These are phyloP conservation scores for Blastomyces silverae DNA, from an alignment of 2,329 filamentous ascomycete genomes.

Conservation along the genomic window DNA sequence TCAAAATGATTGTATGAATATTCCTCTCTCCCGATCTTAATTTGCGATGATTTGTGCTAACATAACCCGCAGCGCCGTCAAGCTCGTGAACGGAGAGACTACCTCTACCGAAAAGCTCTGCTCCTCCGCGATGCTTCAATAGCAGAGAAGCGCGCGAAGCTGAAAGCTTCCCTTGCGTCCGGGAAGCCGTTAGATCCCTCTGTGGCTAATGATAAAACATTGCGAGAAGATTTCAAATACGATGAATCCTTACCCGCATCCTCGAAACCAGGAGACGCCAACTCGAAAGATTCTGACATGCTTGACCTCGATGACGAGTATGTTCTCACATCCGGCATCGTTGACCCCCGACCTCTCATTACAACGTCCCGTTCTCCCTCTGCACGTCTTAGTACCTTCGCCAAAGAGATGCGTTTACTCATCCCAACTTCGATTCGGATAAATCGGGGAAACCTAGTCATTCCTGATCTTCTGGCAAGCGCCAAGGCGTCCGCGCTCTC, in stretches of 20 bases:
- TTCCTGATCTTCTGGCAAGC: slow-evolving; percentile 76
- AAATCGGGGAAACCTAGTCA: slow-evolving; percentile 83
- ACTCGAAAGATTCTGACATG: slow-evolving; percentile 77
- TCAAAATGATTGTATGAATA: slow-evolving; percentile 18
- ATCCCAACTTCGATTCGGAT: slow-evolving; percentile 79
- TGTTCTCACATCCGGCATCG: slow-evolving; percentile 77
- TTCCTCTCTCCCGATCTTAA: background rate
- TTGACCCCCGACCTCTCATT: slow-evolving; percentile 81
- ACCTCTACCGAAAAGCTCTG: slow-evolving; percentile 84
- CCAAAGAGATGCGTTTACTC: slow-evolving; percentile 80
- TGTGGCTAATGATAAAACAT: slow-evolving; percentile 76
- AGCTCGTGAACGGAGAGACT: slow-evolving; percentile 72
- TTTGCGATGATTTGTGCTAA: slow-evolving; percentile 15
- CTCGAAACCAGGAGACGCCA: slow-evolving; percentile 58
- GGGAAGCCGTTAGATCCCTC: slow-evolving; percentile 76
- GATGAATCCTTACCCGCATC: slow-evolving; percentile 70
- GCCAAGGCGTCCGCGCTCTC: slow-evolving; percentile 73
- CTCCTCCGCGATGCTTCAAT: slow-evolving; percentile 87
- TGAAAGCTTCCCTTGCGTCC: slow-evolving; percentile 78
- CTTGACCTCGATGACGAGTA: slow-evolving; percentile 88
- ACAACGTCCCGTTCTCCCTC: slow-evolving; percentile 87
- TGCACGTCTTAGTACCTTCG: slow-evolving; percentile 76
- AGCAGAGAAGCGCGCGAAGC: slow-evolving; percentile 78
- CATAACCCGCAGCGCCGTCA: slow-evolving; percentile 53
- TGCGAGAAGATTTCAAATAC: slow-evolving; percentile 86